Evolutionary conservation across 2,329 filamentous ascomycete genomes (phyloP).

Genomic region (Sordariomycetes sp.): DNA sequence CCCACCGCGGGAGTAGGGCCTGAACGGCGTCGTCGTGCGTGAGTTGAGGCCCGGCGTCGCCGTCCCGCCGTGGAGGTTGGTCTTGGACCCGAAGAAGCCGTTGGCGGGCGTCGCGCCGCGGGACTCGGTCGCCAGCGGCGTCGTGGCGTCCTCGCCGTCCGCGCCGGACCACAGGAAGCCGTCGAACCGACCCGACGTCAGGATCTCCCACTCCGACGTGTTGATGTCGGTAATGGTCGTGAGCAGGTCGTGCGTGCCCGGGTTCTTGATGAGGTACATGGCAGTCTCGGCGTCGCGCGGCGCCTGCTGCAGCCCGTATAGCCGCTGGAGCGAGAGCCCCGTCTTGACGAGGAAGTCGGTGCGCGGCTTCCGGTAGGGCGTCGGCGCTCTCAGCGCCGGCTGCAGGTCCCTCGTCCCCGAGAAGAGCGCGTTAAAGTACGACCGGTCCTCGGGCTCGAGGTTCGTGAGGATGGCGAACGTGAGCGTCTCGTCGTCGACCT

Average conservation of each 20-base stretch:
- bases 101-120: conserved; percentile 40
- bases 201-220: conserved; percentile 89
- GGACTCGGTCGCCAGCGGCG: conserved; percentile 27
- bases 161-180: conserved; percentile 92
- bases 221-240: conserved; percentile 81
- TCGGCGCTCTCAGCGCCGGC: conserved; percentile 49
- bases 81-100: conserved; percentile 22
- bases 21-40: conserved; percentile 27
- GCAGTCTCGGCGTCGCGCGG: conserved; percentile 80
- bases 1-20: conserved; percentile 37
- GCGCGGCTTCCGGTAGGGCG: conserved; percentile 50
- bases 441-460: conserved; percentile 60
- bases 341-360: conserved; percentile 64
- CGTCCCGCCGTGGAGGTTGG: conserved; percentile 20
- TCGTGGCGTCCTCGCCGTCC: conserved; percentile 42
- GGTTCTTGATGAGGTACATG: conserved; percentile 75
- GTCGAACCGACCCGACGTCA: conserved; percentile 87
- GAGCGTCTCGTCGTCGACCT: conserved; percentile 87
- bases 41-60: conserved; percentile 5
- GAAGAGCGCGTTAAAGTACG: conserved; percentile 71
- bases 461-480: conserved; percentile 90
- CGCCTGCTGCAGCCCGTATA: conserved; percentile 61
- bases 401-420: conserved; percentile 44
- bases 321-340: conserved; percentile 65
- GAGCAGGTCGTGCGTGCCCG: conserved; percentile 70